These are phyloP conservation scores for Pichia deserticola DNA, from an alignment of 805 yeast species.

Conservation along the genomic window DNA sequence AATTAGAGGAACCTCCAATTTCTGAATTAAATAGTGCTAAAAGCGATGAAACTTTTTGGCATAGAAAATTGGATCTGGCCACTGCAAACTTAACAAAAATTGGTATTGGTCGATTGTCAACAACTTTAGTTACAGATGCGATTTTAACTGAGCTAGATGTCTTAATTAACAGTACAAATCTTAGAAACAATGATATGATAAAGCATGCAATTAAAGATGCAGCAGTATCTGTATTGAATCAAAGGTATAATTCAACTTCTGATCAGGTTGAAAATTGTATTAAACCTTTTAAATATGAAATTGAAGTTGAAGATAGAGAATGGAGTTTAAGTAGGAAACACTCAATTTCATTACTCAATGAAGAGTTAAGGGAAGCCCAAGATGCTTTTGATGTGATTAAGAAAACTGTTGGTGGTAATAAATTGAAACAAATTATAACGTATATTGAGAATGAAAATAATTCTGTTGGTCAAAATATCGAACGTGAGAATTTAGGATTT, in stretches of 20 bases:
- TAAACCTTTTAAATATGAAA: slow-evolving; percentile 95
- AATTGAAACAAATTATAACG: slow-evolving; percentile 73
- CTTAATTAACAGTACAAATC: slow-evolving; percentile 64
- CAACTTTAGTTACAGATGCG: slow-evolving; percentile 74
- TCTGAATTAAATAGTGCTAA: slow-evolving; percentile 48
- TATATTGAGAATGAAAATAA: slow-evolving; percentile 48
- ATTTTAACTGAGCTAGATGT: slow-evolving; percentile 70
- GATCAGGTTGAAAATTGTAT: slow-evolving; percentile 98
- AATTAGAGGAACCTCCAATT: slow-evolving; percentile 40
- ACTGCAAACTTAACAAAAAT: slow-evolving; percentile 80
- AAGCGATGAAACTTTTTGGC: slow-evolving; percentile 79
- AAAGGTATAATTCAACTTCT: slow-evolving; percentile 83
- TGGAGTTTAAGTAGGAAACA: slow-evolving; percentile 82
- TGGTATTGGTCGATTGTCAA: slow-evolving; percentile 89
- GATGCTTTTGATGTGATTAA: slow-evolving; percentile 51
- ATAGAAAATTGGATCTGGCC: slow-evolving; percentile 73
- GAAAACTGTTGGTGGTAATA: slow-evolving; percentile 73
- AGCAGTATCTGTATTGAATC: slow-evolving; percentile 67
- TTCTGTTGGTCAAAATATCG: slow-evolving; percentile 30
- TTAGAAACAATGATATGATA: slow-evolving; percentile 82
- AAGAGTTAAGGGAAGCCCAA: slow-evolving; percentile 80
- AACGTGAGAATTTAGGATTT: slow-evolving; percentile 77
- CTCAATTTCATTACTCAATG: slow-evolving; percentile 63
- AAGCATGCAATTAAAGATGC: slow-evolving; percentile 77
- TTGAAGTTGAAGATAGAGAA: slow-evolving; percentile 92